A percentile compares a stretch with the other conserved stretches of the same genome.
These are phyloP conservation scores for Saccharum hybrid DNA, from an alignment of 202 grass and related monocot species.

Conservation along the genomic window DNA sequence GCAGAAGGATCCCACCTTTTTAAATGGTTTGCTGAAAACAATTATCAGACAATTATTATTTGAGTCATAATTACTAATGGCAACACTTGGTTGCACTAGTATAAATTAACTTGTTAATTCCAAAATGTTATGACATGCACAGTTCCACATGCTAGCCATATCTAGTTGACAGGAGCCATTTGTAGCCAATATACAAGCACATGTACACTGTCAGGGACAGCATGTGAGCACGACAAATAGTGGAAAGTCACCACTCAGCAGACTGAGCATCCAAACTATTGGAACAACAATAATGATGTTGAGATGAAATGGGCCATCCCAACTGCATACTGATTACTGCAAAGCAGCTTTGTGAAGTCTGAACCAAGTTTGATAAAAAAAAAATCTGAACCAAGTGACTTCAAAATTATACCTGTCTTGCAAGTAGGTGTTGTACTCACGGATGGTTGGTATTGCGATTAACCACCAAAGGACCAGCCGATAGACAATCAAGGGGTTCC, in stretches of 20 bases:
- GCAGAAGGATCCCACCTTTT: constrained; percentile 97
- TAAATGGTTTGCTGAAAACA: constrained; percentile 82
- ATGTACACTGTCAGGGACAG: constrained; percentile 36
- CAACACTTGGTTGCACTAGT: constrained; percentile 6
- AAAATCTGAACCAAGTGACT: constrained; percentile 25
- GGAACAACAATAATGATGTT: constrained; percentile 31
- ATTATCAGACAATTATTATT: constrained; percentile 1
- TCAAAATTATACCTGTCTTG: constrained; percentile 83
- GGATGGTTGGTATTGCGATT: constrained; percentile 96
- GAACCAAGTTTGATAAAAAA: background rate
- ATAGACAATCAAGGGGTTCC: constrained; percentile 87
- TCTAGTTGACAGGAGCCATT: constrained; percentile 30
- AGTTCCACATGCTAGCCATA: constrained; percentile 40
- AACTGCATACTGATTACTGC: constrained; percentile 19
- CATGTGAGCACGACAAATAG: constrained; percentile 34
- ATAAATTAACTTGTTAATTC: background rate
- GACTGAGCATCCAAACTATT: constrained; percentile 36
- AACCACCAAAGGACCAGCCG: constrained; percentile 97
- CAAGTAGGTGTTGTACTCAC: constrained; percentile 97
- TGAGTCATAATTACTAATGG: background rate
- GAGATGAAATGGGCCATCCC: constrained; percentile 29
- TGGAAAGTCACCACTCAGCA: constrained; percentile 24
- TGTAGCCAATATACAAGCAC: constrained; percentile 30
- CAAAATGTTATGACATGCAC: constrained; percentile 26
- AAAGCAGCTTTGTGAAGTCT: constrained; percentile 21